Evolutionary conservation across 2,329 filamentous ascomycete genomes (phyloP), one percentile per base, ranked within the genome.

Genomic region (Cercospora sesami): DNA sequence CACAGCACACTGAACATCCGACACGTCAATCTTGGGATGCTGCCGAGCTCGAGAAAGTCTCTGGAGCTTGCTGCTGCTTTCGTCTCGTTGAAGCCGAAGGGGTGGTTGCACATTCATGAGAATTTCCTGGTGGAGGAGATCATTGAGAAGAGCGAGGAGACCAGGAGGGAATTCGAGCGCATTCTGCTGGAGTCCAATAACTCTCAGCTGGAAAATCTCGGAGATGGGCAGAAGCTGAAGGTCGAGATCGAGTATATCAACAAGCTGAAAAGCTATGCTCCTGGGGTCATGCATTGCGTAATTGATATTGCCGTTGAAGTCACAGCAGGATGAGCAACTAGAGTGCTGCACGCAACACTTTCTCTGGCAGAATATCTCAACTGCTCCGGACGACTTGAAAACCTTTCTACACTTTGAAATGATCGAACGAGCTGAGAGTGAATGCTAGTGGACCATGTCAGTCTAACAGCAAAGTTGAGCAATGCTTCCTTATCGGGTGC

Each of bases 101-200:
- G 86, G 0, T 89, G 86, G 86, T 71, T 86, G 8, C 86, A 89
- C 78, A 81, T 86, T 51, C 87, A 89, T 74, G 86, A 89, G 77
- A 89, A 89, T 71, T 83, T 88, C 39, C 81, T 83, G 18, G 73
- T 82, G 5, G 75, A 75, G 14, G 76, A 82, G 18, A 83, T 86
- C 63, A 79, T 82, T 14, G 75, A 80, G 23, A 81, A 85, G 59
- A 79, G 81, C 12, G 66, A 69, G 1, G 78, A 81, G 61, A 79
- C 86, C 63, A 76, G 73, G 69, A 42, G n/a, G 62, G 81, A 66
- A 70, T 75, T 73, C 31, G 66, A 72, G 66, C 60, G 45, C 14
- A 64, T 73, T 26, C 39, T 74, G 51, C 30, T 69, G n/a, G 31
- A 12, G 39, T 63, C 75, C n/a, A 45, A 36, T 16, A 64, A 64